Evolutionary conservation across 257 asterid species (phyloP).

Genomic region (Lycium ferocissimum): DNA sequence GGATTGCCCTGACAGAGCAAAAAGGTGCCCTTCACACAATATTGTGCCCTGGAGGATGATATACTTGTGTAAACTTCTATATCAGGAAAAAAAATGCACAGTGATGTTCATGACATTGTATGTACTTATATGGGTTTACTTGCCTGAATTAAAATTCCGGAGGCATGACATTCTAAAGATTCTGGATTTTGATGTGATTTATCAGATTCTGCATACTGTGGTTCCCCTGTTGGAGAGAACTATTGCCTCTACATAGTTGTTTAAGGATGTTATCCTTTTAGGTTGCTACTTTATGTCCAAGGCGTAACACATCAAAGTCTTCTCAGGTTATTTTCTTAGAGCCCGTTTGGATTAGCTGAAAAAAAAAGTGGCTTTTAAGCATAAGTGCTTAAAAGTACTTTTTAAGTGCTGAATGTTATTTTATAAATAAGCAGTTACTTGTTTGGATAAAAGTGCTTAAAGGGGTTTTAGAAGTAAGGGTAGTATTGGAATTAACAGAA

Average conservation of each 20-base stretch:
- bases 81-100: background rate
- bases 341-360: too few relatives aligned
- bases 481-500: too few relatives aligned
- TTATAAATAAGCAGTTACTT: too few relatives aligned
- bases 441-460: too few relatives aligned
- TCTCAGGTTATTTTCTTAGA: background rate
- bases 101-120: background rate
- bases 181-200: constrained; percentile 10
- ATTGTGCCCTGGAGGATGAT: background rate
- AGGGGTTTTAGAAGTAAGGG: too few relatives aligned
- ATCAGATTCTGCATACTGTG: background rate
- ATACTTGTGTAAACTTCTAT: constrained; percentile 16
- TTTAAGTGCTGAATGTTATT: too few relatives aligned
- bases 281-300: background rate
- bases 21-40: background rate
- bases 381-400: too few relatives aligned
- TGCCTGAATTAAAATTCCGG: background rate
- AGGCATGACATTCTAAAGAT: background rate
- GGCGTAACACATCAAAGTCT: constrained; percentile 6
- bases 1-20: background rate
- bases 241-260: background rate
- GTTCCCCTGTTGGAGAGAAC: background rate
- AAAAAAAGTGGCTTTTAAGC: too few relatives aligned
- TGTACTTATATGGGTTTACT: constrained; percentile 2
- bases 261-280: background rate